Evolutionary conservation across 192 early-diverging fungal species (phyloP), one percentile per base, ranked within the genome.

Genomic region (Cetraspora pellucida): DNA sequence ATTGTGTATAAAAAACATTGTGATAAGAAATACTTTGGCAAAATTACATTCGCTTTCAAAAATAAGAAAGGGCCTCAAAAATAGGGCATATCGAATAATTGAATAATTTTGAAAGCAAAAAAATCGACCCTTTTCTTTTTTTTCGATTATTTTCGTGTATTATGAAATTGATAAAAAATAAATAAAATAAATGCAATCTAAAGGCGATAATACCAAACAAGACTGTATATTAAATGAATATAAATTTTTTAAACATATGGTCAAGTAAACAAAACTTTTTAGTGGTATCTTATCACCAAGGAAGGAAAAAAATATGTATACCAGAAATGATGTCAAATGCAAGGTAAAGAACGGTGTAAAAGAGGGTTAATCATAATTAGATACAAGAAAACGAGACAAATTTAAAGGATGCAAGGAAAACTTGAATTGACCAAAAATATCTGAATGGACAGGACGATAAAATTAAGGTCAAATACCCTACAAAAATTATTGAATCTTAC

Each of bases 351-450:
- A 2, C 5, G 17, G 2, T 2, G 19, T 10, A 44, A 65, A 44
- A 17, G 19, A 30, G 63, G 37, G 2, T 37, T 10, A 6, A 8
- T 44, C 37, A 65, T 21, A 65, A 65, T 65, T 65, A 44, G 63
- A 65, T 65, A 65, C 63, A 65, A 65, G 63, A 28, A 65, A 65
- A 65, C 63, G 63, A 65, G 37, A 44, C 37, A 23, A 61, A 65
- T 44, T 65, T n/a, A 54, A 54, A 54, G 50, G 50, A 65, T 65
- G 43, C 10, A 43, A 28, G 23, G 25, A 61, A 61, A 61, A 61
- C 28, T 61, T 61, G 59, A 28, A 21, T 28, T 61, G 59, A 61
- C 28, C 63, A 65, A 65, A 63, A 65, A 65, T 65, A 65, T 65
- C 37, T 21, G 43, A 30, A 44, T n/a, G 31, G 28, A 31, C 16